Evolutionary conservation across 768 basidiomycete genomes (phyloP).

Genomic region (Lepiota subincarnata): DNA sequence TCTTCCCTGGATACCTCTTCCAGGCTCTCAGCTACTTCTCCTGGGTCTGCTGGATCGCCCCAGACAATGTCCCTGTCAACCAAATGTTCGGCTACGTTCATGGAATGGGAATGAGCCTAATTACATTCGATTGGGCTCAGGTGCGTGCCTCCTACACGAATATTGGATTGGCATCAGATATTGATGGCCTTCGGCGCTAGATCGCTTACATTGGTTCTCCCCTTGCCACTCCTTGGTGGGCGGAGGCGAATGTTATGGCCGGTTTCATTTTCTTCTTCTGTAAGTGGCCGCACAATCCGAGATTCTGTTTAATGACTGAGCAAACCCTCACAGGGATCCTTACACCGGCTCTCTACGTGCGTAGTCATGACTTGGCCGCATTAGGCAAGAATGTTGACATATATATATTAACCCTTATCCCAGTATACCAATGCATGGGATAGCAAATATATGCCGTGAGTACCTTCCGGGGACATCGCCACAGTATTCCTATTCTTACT

Average conservation of each 20-base stretch:
- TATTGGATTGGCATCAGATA: background rate
- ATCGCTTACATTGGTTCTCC: slow-evolving; percentile 68
- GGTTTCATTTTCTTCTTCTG: slow-evolving; percentile 72
- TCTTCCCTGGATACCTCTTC: slow-evolving; percentile 75
- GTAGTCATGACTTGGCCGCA: slow-evolving; percentile 15
- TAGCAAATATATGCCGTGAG: slow-evolving; percentile 51
- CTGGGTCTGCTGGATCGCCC: slow-evolving; percentile 63
- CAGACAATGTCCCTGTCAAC: slow-evolving; percentile 64
- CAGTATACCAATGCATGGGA: slow-evolving; percentile 65
- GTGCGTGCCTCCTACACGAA: slow-evolving; percentile 30
- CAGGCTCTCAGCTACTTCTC: slow-evolving; percentile 58
- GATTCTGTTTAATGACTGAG: background rate
- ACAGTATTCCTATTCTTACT: background rate
- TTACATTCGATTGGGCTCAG: slow-evolving; percentile 83
- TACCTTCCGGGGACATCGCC: slow-evolving; percentile 1
- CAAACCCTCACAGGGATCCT: slow-evolving; percentile 41
- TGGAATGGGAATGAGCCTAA: slow-evolving; percentile 63
- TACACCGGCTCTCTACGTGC: slow-evolving; percentile 54
- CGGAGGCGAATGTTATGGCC: slow-evolving; percentile 61
- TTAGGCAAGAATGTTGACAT: background rate
- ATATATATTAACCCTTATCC: background rate
- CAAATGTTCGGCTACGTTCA: slow-evolving; percentile 68
- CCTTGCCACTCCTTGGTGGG: slow-evolving; percentile 81
- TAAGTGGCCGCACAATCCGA: slow-evolving; percentile 17
- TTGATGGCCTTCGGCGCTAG: slow-evolving; percentile 17